Evolutionary conservation across 1,284 basidiomycete species (phyloP), one percentile per base, ranked within the genome.

Genomic region (Abortiporus biennis): DNA sequence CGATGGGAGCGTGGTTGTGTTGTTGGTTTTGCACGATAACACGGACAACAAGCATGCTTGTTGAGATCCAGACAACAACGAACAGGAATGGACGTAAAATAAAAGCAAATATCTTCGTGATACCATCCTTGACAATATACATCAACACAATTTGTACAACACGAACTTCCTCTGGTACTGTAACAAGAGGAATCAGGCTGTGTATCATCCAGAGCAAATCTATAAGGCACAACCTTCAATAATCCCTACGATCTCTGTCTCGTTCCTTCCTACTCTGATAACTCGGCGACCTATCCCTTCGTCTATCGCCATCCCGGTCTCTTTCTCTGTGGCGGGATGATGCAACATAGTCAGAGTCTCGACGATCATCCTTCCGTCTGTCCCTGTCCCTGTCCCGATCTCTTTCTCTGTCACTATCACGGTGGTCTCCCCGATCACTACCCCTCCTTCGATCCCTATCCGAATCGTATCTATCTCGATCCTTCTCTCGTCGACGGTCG

Each of bases 401-500:
- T 30, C 51, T 47, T 19, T 61, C 57, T 34, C 56, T 50, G 37
- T 63, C 56, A 15, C 58, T 40, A 15, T 56, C 54, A 38, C 53
- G 48, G 16, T 63, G 57, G 33, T 58, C 43, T 17, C 50, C 53
- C 15, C 49, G 39, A 31, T 53, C 49, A 40, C 49, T 49, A 22
- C 55, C 43, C 25, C 48, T 50, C 19, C 31, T 49, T 47, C 40
- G 39, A 38, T 64, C 61, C 5, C 53, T 52, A 23, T 65, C 58
- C 29, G 54, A 46, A 6, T 61, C 53, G n/a, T n/a, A n/a, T 4
- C 59, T 49, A 20, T 64, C 58, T 46, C 30, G 52, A 42, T 36
- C 66, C 52, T 36, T 62, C 56, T 51, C 62, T 45, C 44, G 61
- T 51, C 43, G 47, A 29, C 46, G 53, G 41, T 51, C 58, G 43